These are phyloP conservation scores for Lachancea mirantina DNA, from an alignment of 805 yeast genomes.

Conservation along the genomic window DNA sequence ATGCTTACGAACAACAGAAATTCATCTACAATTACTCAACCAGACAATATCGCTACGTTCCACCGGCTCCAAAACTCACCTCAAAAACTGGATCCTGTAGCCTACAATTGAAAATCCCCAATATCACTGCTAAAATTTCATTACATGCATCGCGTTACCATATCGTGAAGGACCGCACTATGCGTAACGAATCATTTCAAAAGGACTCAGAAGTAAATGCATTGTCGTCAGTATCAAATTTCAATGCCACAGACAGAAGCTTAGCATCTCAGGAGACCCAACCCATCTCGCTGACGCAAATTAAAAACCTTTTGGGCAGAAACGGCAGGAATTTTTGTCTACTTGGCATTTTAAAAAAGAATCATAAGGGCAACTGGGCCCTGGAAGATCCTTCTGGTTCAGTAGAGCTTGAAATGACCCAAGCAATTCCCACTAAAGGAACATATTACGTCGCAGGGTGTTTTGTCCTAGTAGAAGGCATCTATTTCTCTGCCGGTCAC, in stretches of 20 bases:
- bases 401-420: slow-evolving; percentile 58
- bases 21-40: slow-evolving; percentile 55
- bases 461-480: slow-evolving; percentile 77
- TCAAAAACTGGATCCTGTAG: too few species aligned
- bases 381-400: slow-evolving; percentile 77
- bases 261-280: slow-evolving; percentile 11
- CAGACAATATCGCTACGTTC: slow-evolving; percentile 46
- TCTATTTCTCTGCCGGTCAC: slow-evolving; percentile 59
- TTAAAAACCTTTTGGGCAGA: slow-evolving; percentile 82
- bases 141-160: slow-evolving; percentile 50
- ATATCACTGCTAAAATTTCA: slow-evolving; percentile 30
- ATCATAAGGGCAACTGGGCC: slow-evolving; percentile 59
- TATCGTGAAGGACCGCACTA: slow-evolving; percentile 59
- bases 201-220: slow-evolving; percentile 27
- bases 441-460: slow-evolving; percentile 69
- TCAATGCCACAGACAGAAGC: slow-evolving; percentile 17
- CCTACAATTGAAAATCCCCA: slow-evolving; percentile 19
- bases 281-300: slow-evolving; percentile 48
- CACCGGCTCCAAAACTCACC: slow-evolving; percentile 9
- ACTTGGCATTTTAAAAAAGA: slow-evolving; percentile 65
- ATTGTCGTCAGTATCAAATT: slow-evolving; percentile 25
- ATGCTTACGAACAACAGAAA: slow-evolving; percentile 57
- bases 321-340: slow-evolving; percentile 68
- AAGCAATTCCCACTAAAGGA: slow-evolving; percentile 54
- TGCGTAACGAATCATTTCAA: slow-evolving; percentile 72